These are phyloP conservation scores for Ajuga chamaepitys DNA, from an alignment of 257 asterid genomes.

Conservation along the genomic window DNA sequence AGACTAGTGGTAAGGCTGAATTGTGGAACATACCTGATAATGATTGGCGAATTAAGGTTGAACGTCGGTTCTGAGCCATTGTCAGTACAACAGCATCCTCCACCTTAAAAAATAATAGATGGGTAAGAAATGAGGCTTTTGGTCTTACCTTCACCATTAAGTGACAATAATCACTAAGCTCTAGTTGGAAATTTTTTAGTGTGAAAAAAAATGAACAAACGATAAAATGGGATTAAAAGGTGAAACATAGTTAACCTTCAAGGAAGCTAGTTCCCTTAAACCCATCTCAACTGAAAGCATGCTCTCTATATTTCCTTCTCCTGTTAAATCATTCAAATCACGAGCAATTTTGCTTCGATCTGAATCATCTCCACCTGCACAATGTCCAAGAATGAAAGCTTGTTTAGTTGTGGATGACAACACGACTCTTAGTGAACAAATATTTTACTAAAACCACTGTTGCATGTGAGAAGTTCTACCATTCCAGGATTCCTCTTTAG, in stretches of 20 bases:
- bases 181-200: neutral
- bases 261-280: slow-evolving; percentile 86
- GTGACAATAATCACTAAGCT: neutral
- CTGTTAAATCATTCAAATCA: slow-evolving; percentile 78
- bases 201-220: slow-evolving; percentile 7
- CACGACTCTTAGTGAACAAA: slow-evolving; percentile 4
- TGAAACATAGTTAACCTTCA: slow-evolving; percentile 50
- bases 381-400: slow-evolving; percentile 20
- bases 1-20: neutral
- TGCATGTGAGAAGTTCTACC: slow-evolving; percentile 42
- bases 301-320: slow-evolving; percentile 98
- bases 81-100: slow-evolving; percentile 91
- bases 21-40: slow-evolving; percentile 45
- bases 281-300: slow-evolving; percentile 99
- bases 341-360: slow-evolving; percentile 42
- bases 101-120: slow-evolving; percentile 47
- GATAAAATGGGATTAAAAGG: slow-evolving; percentile 3
- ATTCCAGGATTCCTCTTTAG: slow-evolving; percentile 82
- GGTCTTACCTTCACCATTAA: neutral
- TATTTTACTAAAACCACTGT: neutral
- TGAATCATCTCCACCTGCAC: slow-evolving; percentile 48
- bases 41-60: slow-evolving; percentile 74
- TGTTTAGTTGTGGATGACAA: slow-evolving; percentile 15
- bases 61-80: slow-evolving; percentile 70
- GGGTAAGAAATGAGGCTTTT: slow-evolving; percentile 12